Evolutionary conservation across 352 stramenopile genomes (phyloP).

Genomic region (Pythium aphanidermatum): DNA sequence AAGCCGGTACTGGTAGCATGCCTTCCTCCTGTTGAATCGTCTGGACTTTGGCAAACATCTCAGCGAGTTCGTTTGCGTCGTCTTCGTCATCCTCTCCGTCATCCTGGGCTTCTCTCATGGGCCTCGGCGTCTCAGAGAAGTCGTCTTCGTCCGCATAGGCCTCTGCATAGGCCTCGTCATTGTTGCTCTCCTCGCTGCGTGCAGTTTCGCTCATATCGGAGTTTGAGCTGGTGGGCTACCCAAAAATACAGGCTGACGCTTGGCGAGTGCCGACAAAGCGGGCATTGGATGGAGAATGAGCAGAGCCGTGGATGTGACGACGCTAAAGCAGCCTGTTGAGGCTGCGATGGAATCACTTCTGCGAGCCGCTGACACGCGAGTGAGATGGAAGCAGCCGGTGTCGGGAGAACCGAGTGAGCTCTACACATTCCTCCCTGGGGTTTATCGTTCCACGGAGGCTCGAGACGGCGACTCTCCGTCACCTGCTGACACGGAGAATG

Average conservation of each 20-base stretch:
- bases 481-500: slow-evolving; percentile 3
- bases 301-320: slow-evolving; percentile 14
- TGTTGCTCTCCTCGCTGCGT: slow-evolving; percentile 2
- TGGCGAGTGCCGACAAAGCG: too few relatives aligned
- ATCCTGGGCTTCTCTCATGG: slow-evolving; percentile 7
- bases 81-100: slow-evolving; percentile 33
- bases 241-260: neutral
- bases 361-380: slow-evolving; percentile 44
- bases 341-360: slow-evolving; percentile 54
- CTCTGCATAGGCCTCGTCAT: slow-evolving; percentile 32
- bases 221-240: too few relatives aligned
- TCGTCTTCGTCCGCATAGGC: slow-evolving; percentile 34
- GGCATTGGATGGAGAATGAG: slow-evolving; percentile 23
- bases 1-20: slow-evolving; percentile 12
- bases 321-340: slow-evolving; percentile 49
- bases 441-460: slow-evolving; percentile 32
- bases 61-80: slow-evolving; percentile 51
- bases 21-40: slow-evolving; percentile 50
- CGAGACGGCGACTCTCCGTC: neutral
- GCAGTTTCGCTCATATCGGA: neutral
- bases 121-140: neutral
- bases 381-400: slow-evolving; percentile 43
- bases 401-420: neutral
- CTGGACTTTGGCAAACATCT: slow-evolving; percentile 72
- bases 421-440: slow-evolving; percentile 59